Evolutionary conservation across 768 basidiomycete genomes (phyloP), one percentile per base, ranked within the genome.

Genomic region (Amanita subjunquillea): DNA sequence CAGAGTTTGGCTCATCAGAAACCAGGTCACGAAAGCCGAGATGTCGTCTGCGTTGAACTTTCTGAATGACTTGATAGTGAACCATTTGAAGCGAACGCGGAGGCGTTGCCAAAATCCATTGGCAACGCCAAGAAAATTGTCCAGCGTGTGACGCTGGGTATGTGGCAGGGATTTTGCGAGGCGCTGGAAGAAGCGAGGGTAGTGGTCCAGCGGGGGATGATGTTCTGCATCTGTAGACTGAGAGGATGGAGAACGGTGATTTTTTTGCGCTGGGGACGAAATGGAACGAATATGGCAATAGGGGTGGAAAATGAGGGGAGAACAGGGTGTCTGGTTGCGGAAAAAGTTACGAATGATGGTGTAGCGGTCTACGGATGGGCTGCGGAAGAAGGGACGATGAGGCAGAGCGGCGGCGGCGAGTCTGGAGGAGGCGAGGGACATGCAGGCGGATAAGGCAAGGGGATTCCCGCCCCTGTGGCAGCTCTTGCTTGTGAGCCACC

Each of bases 41-140:
- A 95, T 88, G 65, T 99, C 96, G 65, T 99, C 96, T 48, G 90
- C 86, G 59, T 96, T 93, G 69, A 94, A 99, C 61, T 81, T 85
- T 44, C 95, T 81, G 70, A 96, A 99, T 3, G 90, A 91, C 56
- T 90, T 77, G 60, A 98, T 94, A 9, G 91, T 91, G 58, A 93
- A 87, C 96, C 96, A 99, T 64, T 92, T 92, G 72, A 97, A 91
- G n/a, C 91, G 80, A 58, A 98, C 87, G 20, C 85, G 78, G 22
- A 87, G 66, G 2, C 96, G 82, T 58, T 95, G 80, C 84, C 92
- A 92, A 65, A 94, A 93, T n/a, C 85, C 83, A 29, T 78, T 87
- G 3, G 94, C 85, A 3, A 91, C 85, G 17, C 78, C 80, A 34
- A 98, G 75, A 54, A 98, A 84, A 63, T 97, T 91, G 42, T 96